Evolutionary conservation across 179 eudicot genomes (phyloP).

Genomic region (Drosera spatulata): DNA sequence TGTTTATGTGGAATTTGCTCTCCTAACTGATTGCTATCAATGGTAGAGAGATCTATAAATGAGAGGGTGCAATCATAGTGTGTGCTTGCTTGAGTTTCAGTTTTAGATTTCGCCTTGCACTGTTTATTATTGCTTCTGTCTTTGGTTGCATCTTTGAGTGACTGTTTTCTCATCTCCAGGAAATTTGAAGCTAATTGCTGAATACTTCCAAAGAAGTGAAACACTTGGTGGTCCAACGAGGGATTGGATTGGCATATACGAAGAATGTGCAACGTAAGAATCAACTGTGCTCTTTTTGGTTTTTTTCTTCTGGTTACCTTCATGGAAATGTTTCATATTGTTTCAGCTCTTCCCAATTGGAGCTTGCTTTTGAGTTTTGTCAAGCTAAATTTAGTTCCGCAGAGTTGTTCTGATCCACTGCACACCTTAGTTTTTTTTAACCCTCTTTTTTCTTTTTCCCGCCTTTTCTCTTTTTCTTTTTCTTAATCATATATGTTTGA

Average conservation of each 20-base stretch:
- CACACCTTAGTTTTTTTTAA: no score
- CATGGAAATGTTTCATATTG: not conserved
- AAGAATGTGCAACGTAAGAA: slow-evolving; percentile 93
- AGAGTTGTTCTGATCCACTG: no score
- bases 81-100: not conserved
- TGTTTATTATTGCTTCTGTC: not conserved
- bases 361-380: not conserved
- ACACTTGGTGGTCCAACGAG: slow-evolving; percentile 86
- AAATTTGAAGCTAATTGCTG: slow-evolving; percentile 88
- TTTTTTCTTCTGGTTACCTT: not conserved
- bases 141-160: not conserved
- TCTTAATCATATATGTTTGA: no score
- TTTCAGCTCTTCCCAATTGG: no score
- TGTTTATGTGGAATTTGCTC: no score
- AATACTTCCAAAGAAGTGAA: slow-evolving; percentile 91
- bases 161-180: slow-evolving; percentile 25
- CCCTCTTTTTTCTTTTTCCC: no score
- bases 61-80: no score
- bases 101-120: not conserved
- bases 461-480: no score
- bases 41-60: no score
- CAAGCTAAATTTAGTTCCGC: no score
- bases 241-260: slow-evolving; percentile 96
- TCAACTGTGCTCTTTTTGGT: slow-evolving; percentile 1
- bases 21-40: no score